These are phyloP conservation scores for Linnemannia schmuckeri DNA, from an alignment of 192 early-diverging fungal genomes.

Conservation along the genomic window DNA sequence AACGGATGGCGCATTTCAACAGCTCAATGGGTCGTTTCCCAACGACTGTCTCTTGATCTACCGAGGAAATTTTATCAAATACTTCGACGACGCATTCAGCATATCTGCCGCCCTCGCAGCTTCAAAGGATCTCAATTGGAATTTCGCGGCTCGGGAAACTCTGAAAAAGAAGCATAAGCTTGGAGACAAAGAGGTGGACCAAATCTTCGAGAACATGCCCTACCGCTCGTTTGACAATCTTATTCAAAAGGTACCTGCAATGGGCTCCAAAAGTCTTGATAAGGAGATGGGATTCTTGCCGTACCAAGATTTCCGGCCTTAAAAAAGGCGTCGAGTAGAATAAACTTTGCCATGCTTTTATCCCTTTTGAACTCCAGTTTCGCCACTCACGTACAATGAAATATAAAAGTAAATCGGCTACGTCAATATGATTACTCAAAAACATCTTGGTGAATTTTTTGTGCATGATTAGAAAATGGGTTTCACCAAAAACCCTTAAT, in stretches of 20 bases:
- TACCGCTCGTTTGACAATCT: slow-evolving; percentile 21
- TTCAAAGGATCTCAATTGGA: slow-evolving; percentile 17
- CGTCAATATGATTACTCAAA: too few relatives aligned
- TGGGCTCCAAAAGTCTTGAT: neutral
- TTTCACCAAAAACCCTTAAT: too few relatives aligned
- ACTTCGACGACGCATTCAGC: slow-evolving; percentile 14
- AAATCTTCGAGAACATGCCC: slow-evolving; percentile 10
- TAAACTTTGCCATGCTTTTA: neutral
- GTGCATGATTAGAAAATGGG: too few relatives aligned
- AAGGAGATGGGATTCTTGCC: slow-evolving; percentile 23
- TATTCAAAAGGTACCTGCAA: slow-evolving; percentile 20
- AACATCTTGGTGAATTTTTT: too few relatives aligned
- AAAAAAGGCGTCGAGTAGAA: slow-evolving; percentile 3
- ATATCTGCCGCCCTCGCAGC: neutral
- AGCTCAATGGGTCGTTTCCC: slow-evolving; percentile 8
- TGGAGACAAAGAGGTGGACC: slow-evolving; percentile 4
- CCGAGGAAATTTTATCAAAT: slow-evolving; percentile 5
- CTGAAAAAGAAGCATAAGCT: slow-evolving; percentile 17
- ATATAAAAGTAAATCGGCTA: too few relatives aligned
- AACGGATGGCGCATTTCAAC: neutral
- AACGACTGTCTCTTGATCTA: slow-evolving; percentile 14
- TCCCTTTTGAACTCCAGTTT: too few relatives aligned
- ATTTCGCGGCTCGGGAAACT: slow-evolving; percentile 11
- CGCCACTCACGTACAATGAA: too few relatives aligned
- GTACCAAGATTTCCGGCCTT: neutral